Conservation (phyloP, 805 yeast species). For the Candida easanensis region DNA sequence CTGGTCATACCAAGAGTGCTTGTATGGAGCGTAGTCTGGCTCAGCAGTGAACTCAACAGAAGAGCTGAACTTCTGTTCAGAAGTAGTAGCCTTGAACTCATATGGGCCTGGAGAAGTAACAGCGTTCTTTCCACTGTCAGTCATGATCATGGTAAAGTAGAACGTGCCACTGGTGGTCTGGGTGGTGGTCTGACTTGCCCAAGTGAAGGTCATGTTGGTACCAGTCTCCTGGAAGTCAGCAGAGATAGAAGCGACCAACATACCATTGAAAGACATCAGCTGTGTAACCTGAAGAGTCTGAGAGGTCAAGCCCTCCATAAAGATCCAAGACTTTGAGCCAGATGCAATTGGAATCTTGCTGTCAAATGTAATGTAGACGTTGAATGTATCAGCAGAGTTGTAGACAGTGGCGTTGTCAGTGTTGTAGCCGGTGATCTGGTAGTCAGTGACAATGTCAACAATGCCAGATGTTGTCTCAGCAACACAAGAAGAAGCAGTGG, state of each 20-base stretch:
- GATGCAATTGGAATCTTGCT: not conserved
- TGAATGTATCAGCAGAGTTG: not conserved
- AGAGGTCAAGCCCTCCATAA: not conserved
- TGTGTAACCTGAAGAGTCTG: not conserved
- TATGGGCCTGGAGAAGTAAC: not conserved
- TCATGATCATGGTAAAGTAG: not conserved
- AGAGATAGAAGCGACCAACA: not conserved
- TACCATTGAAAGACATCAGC: not conserved
- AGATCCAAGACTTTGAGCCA: not conserved
- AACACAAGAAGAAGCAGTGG: not conserved
- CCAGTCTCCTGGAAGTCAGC: not conserved
- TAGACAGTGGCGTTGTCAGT: not conserved
- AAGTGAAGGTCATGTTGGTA: not conserved
- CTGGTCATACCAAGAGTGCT: not conserved
- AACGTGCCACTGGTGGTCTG: not conserved
- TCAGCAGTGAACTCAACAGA: not conserved
- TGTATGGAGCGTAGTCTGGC: conserved; percentile 1
- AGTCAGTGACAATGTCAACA: not conserved
- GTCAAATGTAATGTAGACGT: not conserved
- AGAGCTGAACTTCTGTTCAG: not conserved
- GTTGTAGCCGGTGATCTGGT: not conserved
- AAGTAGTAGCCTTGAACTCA: not conserved
- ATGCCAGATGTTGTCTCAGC: not conserved
- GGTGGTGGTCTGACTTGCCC: not conserved
- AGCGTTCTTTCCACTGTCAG: not conserved